phyloP scores from a whole-genome alignment of 108 stramenopile genomes.

The Heterococcus sp. region DNA sequence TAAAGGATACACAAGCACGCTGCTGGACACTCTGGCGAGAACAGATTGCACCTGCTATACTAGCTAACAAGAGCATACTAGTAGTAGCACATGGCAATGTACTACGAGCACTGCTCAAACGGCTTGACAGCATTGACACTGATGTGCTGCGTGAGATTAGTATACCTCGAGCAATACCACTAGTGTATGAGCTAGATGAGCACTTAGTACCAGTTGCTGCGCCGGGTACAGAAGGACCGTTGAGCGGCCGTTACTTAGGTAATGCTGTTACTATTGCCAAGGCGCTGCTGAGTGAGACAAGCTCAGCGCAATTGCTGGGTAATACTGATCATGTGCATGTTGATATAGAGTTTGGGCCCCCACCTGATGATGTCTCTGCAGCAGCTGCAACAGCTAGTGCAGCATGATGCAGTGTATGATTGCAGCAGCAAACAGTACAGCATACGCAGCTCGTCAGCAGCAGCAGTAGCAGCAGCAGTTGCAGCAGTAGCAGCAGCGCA shows the following conservation, averaged over 20 bases:
- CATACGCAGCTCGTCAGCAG: too few species aligned
- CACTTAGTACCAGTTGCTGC: conserved; percentile 78
- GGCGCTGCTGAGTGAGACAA: not conserved
- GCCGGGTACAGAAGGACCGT: conserved; percentile 52
- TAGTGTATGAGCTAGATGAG: conserved; percentile 71
- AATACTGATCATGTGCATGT: too few species aligned
- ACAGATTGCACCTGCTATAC: conserved; percentile 75
- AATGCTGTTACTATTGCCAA: conserved; percentile 37
- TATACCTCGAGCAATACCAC: conserved; percentile 75
- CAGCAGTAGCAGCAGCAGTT: too few species aligned
- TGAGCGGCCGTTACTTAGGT: conserved; percentile 47
- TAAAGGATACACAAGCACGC: conserved; percentile 80
- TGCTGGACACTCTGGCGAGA: conserved; percentile 85
- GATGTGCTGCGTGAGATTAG: conserved; percentile 79
- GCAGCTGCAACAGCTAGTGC: too few species aligned
- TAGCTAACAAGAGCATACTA: conserved; percentile 77
- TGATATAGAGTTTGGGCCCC: too few species aligned
- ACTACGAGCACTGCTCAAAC: conserved; percentile 91
- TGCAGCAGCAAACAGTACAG: too few species aligned
- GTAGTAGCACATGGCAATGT: conserved; percentile 97
- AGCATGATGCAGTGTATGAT: too few species aligned
- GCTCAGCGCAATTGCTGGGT: not conserved
- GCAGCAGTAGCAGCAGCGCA: too few species aligned
- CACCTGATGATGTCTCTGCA: too few species aligned
- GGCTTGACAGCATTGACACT: conserved; percentile 83